Base-by-base conservation (phyloP, 2,329 filamentous ascomycete genomes). In the Aspergillus calidoustus region DNA sequence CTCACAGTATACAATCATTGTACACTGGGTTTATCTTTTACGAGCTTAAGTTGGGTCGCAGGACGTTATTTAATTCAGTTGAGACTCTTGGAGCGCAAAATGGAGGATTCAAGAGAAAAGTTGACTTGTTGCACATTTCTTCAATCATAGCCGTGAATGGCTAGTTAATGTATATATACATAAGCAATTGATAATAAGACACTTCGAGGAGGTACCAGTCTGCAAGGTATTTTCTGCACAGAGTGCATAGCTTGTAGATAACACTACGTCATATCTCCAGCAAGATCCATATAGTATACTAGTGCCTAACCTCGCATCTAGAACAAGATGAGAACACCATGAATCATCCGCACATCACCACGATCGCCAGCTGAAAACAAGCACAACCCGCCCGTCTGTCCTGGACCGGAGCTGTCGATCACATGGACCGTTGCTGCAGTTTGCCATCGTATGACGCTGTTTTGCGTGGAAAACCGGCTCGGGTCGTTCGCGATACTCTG, bases 381-480 rank as follows among this genome's bases (percentile, higher is more conserved):
- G 19, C 25, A 3, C 48, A 13, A 30, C 13, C 48, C n/a, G 13
- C 48, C n/a, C 25, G 9, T 7, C n/a, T 30, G 25, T 28, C 25
- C 25, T 28, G 25, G 50, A 41, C 7, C 19, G 28, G 9, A 47
- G 25, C 53, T 34, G 53, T 55, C 52, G 43, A 55, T 55, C 53
- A 34, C 43, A 55, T 55, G 43, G 15, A 30, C 52, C 7, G 43
- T 55, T 48, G n/a, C 43, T 48, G 53, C 43, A 54, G 25, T n/a
- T 28, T 52, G 50, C 25, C 25, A 44, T 44, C 34, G 34, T 47
- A 55, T 55, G 53, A 55, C 43, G 53, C 53, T 17, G 48, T 22
- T 28, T 47, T 53, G 50, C 19, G 6, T 34, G 22, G 23, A 23
- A 54, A 54, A 54, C 41, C 41, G 53, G 53, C 31, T 47, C 43